These are phyloP conservation scores for Hymenoscyphus fructigenus DNA, from an alignment of 2,329 filamentous ascomycete genomes.

Conservation along the genomic window DNA sequence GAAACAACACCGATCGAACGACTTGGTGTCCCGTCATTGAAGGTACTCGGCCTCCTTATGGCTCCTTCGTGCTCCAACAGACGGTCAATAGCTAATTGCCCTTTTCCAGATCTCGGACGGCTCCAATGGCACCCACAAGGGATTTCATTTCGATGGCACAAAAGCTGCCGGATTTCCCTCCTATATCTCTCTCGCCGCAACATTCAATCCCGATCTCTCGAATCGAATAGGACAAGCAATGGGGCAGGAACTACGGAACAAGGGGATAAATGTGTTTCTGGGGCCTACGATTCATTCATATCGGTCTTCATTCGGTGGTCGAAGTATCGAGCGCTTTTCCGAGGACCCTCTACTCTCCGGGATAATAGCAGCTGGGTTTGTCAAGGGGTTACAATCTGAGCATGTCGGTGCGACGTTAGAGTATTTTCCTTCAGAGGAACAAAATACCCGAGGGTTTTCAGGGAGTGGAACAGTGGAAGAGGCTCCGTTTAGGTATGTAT, in stretches of 20 bases:
- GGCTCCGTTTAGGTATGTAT: constrained; percentile 27
- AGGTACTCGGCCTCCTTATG: constrained; percentile 29
- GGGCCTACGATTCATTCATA: constrained; percentile 30
- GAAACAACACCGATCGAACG: constrained; percentile 31
- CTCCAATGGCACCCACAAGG: constrained; percentile 35
- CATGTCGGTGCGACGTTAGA: constrained; percentile 25
- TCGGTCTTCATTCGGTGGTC: constrained; percentile 30
- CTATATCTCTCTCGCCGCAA: constrained; percentile 34
- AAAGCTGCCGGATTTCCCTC: constrained; percentile 35
- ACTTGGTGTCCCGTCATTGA: constrained; percentile 32
- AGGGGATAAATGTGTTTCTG: constrained; percentile 35
- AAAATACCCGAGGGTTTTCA: constrained; percentile 32
- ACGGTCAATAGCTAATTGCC: neutral
- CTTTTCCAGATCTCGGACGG: constrained; percentile 28
- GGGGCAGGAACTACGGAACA: constrained; percentile 32
- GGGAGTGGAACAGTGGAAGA: constrained; percentile 32
- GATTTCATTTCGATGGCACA: constrained; percentile 32
- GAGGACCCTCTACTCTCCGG: constrained; percentile 36
- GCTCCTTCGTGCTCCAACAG: neutral
- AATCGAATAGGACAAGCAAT: constrained; percentile 31
- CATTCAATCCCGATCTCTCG: constrained; percentile 33
- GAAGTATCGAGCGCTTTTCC: constrained; percentile 36
- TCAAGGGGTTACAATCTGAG: constrained; percentile 25
- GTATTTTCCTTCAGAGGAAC: constrained; percentile 36
- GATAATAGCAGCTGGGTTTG: constrained; percentile 31